Evolutionary conservation across 345 rosid species (phyloP), one percentile per base, ranked within the genome.

Genomic region (Ceriops tagal): DNA sequence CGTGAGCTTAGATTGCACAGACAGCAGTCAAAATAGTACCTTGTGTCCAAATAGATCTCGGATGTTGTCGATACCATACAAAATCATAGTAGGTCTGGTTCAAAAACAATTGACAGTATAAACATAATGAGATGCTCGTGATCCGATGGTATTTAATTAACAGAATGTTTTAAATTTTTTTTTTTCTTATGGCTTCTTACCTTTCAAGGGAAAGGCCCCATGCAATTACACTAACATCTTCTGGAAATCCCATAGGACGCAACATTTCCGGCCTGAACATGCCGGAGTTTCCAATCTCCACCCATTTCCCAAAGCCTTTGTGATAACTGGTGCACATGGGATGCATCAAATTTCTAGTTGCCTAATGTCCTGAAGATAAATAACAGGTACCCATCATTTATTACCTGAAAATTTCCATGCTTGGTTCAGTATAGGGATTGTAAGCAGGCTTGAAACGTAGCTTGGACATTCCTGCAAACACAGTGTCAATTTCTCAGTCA

Each of bases 191-290:
- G 53, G n/a, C 9, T 56, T 51, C 70, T 73, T 81, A 95, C 99
- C 99, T 92, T 83, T 92, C 99, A 43, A 95, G 98, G 22, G 96
- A 92, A 68, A 95, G 96, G 47, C 98, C 98, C 96, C 99, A 92
- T 43, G 99, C 97, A 64, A 92, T 88, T 27, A 92, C 96, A 24
- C 83, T 82, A 39, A 89, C 89, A 74, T 93, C 99, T 72, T 93
- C 93, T 3, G 96, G 92, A 47, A 93, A 82, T 71, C 97, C 99
- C 99, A 93, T 92, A 1, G 97, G 97, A 51, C 68, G 92, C 63
- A 93, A 76, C 99, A 89, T 93, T 79, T 93, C 97, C 0, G 99
- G 97, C 73, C 96, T 83, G 79, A 92, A 93, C 89, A 93, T 88
- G 68, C 99, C 97, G 13, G 97, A 92, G 78, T 95, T 95, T 58